Evolutionary conservation across 352 stramenopile genomes (phyloP).

Genomic region (Phytophthora sojae): DNA sequence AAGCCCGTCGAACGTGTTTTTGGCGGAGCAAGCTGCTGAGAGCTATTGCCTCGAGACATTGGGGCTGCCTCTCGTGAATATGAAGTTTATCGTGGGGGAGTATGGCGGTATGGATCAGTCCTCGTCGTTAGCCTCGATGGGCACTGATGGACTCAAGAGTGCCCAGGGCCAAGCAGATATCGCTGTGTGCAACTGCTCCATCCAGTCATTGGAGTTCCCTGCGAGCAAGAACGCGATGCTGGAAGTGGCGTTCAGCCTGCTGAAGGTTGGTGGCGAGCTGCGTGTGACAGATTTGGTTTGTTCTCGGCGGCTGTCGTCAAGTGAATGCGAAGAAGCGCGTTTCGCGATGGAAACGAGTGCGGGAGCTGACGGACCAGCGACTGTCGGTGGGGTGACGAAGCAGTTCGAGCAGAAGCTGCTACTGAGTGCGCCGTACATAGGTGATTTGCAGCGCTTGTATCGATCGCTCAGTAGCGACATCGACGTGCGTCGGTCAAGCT

Average conservation of each 20-base stretch:
- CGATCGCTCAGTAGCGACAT: slow-evolving; percentile 30
- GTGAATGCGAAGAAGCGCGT: slow-evolving; percentile 30
- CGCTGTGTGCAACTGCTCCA: slow-evolving; percentile 61
- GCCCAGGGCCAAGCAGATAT: slow-evolving; percentile 33
- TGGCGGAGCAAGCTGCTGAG: slow-evolving; percentile 26
- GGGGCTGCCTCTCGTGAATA: slow-evolving; percentile 38
- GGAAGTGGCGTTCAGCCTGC: slow-evolving; percentile 37
- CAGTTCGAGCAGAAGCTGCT: slow-evolving; percentile 32
- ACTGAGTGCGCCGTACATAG: slow-evolving; percentile 45
- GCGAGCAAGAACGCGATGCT: slow-evolving; percentile 42
- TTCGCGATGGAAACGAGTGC: slow-evolving; percentile 17
- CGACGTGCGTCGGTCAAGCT: slow-evolving; percentile 30
- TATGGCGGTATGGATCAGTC: slow-evolving; percentile 11
- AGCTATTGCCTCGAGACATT: slow-evolving; percentile 35
- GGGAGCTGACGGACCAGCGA: slow-evolving; percentile 2
- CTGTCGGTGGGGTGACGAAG: not conserved
- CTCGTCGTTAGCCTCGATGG: slow-evolving; percentile 4
- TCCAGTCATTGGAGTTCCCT: slow-evolving; percentile 38
- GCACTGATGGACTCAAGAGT: slow-evolving; percentile 12
- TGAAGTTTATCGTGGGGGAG: slow-evolving; percentile 41
- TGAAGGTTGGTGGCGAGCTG: slow-evolving; percentile 63
- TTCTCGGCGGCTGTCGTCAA: slow-evolving; percentile 35
- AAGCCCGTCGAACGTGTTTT: slow-evolving; percentile 21
- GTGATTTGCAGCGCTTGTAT: slow-evolving; percentile 57
- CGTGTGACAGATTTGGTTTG: slow-evolving; percentile 40